These are phyloP conservation scores for Aspergillus japonicus DNA, from an alignment of 2,329 filamentous ascomycete species.

Conservation along the genomic window DNA sequence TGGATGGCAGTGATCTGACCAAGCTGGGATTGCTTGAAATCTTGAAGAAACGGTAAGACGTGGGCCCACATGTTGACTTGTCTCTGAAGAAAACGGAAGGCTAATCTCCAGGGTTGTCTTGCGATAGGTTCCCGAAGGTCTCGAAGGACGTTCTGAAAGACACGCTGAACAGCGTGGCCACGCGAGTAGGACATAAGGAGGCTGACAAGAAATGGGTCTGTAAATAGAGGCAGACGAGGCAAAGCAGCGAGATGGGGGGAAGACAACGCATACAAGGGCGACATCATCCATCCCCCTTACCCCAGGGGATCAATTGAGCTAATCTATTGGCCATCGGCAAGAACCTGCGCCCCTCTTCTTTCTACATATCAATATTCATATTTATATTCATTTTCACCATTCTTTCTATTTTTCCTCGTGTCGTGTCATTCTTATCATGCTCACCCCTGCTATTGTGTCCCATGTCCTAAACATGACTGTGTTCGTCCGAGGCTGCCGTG, in stretches of 20 bases:
- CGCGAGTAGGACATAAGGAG: conserved; percentile 60
- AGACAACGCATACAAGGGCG: conserved; percentile 4
- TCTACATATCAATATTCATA: background rate
- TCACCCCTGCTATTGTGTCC: background rate
- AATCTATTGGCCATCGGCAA: conserved; percentile 1
- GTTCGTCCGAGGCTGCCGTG: background rate
- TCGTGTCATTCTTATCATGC: background rate
- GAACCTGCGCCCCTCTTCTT: background rate
- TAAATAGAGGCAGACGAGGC: conserved; percentile 28
- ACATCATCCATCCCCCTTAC: background rate
- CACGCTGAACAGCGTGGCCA: conserved; percentile 66
- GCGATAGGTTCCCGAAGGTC: conserved; percentile 63
- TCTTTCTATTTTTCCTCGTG: background rate
- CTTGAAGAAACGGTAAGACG: conserved; percentile 64
- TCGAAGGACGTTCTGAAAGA: conserved; percentile 69
- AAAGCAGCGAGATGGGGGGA: background rate
- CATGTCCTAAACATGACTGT: background rate
- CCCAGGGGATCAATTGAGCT: background rate
- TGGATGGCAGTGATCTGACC: conserved; percentile 69
- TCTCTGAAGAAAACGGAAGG: background rate
- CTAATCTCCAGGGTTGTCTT: conserved; percentile 2
- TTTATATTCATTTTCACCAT: background rate
- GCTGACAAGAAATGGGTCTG: conserved; percentile 65
- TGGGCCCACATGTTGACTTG: background rate
- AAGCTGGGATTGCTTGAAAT: conserved; percentile 74